A percentile compares a stretch with the other conserved stretches of the same genome.
These are phyloP conservation scores for Mortierella sp. DNA, from an alignment of 371 early-diverging fungal species.

Conservation along the genomic window DNA sequence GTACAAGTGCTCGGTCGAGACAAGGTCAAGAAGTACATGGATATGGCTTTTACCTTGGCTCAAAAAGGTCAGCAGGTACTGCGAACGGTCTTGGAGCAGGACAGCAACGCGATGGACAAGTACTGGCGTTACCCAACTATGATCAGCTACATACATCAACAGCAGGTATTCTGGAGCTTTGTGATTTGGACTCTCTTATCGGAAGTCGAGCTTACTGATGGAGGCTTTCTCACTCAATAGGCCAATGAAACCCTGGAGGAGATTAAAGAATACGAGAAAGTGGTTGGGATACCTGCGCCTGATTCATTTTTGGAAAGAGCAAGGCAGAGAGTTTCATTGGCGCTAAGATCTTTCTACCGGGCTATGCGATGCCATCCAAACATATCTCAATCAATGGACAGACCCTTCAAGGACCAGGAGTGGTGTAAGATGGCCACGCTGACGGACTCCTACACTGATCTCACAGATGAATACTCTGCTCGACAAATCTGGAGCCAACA, in stretches of 20 bases:
- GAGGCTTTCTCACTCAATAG: slow-evolving; percentile 2
- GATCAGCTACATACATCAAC: slow-evolving; percentile 18
- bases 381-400: neutral
- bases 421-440: slow-evolving; percentile 23
- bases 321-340: neutral
- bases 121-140: slow-evolving; percentile 32
- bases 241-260: neutral
- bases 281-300: neutral
- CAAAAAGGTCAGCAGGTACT: slow-evolving; percentile 4
- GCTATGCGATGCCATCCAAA: slow-evolving; percentile 22
- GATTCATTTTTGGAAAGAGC: slow-evolving; percentile 3
- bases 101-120: neutral
- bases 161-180: slow-evolving; percentile 2
- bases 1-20: slow-evolving; percentile 16
- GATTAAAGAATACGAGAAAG: slow-evolving; percentile 6
- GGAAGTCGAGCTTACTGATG: neutral
- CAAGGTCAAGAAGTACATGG: slow-evolving; percentile 14
- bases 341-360: slow-evolving; percentile 14
- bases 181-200: neutral
- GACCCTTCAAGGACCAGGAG: slow-evolving; percentile 13
- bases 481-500: slow-evolving; percentile 22
- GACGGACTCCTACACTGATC: slow-evolving; percentile 1
- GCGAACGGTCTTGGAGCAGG: neutral
- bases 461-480: slow-evolving; percentile 1
- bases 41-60: slow-evolving; percentile 20